These are phyloP conservation scores for Asterophora lycoperdoides DNA, from an alignment of 768 basidiomycete species.

Conservation along the genomic window DNA sequence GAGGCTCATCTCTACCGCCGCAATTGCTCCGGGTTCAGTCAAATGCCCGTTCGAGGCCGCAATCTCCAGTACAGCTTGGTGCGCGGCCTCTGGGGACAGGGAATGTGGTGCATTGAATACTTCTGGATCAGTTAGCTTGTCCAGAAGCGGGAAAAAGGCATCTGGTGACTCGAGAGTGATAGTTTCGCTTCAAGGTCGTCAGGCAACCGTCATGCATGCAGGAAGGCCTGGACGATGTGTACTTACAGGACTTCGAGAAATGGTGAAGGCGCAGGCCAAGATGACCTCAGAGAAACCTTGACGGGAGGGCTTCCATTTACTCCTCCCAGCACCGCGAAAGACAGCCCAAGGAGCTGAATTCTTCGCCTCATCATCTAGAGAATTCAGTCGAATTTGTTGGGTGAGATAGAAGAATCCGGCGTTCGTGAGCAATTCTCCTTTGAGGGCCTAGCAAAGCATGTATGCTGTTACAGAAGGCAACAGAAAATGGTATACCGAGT, in stretches of 20 bases:
- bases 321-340: slow-evolving; percentile 11
- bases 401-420: not conserved
- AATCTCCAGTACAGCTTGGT: slow-evolving; percentile 51
- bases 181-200: slow-evolving; percentile 59
- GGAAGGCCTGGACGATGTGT: slow-evolving; percentile 2
- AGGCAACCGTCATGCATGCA: slow-evolving; percentile 3
- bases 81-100: slow-evolving; percentile 45
- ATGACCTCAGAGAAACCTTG: slow-evolving; percentile 55
- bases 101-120: slow-evolving; percentile 29
- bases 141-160: slow-evolving; percentile 73
- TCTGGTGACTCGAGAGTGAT: slow-evolving; percentile 67
- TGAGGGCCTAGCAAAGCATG: slow-evolving; percentile 1
- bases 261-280: slow-evolving; percentile 62
- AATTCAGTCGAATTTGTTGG: not conserved
- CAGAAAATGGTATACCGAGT: not conserved
- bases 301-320: slow-evolving; percentile 40
- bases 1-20: slow-evolving; percentile 65
- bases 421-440: not conserved
- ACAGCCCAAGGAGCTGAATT: slow-evolving; percentile 15
- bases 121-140: slow-evolving; percentile 55
- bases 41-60: slow-evolving; percentile 46
- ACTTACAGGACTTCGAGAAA: slow-evolving; percentile 64
- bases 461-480: not conserved
- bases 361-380: slow-evolving; percentile 16
- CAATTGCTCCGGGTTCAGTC: slow-evolving; percentile 43